phyloP scores from a whole-genome alignment of 2,329 filamentous ascomycete genomes.

The Aciculosporium take region DNA sequence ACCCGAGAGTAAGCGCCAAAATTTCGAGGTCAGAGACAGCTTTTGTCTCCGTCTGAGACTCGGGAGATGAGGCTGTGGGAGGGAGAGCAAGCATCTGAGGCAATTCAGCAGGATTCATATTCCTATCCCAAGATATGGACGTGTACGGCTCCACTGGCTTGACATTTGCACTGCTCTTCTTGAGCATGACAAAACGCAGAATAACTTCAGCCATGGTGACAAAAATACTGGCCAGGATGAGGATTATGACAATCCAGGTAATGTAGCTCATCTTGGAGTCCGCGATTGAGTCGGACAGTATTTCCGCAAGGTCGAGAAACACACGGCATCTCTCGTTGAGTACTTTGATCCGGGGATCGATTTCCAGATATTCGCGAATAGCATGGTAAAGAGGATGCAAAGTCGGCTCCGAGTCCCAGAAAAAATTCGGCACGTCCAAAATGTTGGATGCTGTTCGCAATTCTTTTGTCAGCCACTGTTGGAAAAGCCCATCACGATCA shows the following conservation, averaged over 20 bases:
- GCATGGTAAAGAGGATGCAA: slow-evolving; percentile 88
- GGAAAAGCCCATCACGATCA: neutral
- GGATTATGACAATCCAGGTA: slow-evolving; percentile 94
- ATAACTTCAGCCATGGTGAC: slow-evolving; percentile 85
- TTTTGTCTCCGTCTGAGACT: slow-evolving; percentile 4
- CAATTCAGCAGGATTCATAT: slow-evolving; percentile 7
- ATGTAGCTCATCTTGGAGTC: slow-evolving; percentile 92
- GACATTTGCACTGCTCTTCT: slow-evolving; percentile 11
- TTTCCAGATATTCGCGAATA: slow-evolving; percentile 93
- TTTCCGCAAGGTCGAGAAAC: slow-evolving; percentile 91
- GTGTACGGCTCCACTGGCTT: slow-evolving; percentile 7
- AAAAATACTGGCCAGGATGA: slow-evolving; percentile 81
- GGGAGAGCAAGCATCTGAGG: slow-evolving; percentile 10
- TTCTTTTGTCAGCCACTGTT: neutral
- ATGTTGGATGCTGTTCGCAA: slow-evolving; percentile 65
- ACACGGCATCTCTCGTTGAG: slow-evolving; percentile 94
- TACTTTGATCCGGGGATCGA: slow-evolving; percentile 88
- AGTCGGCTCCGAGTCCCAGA: slow-evolving; percentile 95
- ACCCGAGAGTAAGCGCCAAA: slow-evolving; percentile 20
- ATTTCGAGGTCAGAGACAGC: slow-evolving; percentile 20
- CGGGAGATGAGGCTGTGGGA: slow-evolving; percentile 2
- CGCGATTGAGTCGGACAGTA: slow-evolving; percentile 79
- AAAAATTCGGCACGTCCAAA: slow-evolving; percentile 90
- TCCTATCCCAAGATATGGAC: slow-evolving; percentile 8
- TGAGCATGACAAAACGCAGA: slow-evolving; percentile 66